phyloP scores from a whole-genome alignment of 805 yeast genomes.

The Cyberlindnera euphorbiae region DNA sequence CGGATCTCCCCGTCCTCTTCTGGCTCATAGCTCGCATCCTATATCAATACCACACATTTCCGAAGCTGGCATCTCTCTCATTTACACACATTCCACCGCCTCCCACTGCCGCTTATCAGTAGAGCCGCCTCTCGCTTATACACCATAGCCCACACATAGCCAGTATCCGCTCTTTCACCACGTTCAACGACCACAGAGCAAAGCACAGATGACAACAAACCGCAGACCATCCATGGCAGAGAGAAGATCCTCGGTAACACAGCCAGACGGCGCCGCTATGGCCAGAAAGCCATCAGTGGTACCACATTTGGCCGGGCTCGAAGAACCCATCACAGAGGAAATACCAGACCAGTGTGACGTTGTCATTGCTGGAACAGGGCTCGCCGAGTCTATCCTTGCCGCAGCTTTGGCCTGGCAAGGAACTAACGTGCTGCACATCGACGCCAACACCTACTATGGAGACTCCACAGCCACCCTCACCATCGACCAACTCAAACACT shows the following conservation, averaged over 20 bases:
- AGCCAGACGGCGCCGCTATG: constrained; percentile 7
- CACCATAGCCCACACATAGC: too few species aligned
- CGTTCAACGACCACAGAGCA: too few species aligned
- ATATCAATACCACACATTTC: too few species aligned
- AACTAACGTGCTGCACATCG: constrained; percentile 88
- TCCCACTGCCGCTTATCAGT: too few species aligned
- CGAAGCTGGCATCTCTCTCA: too few species aligned
- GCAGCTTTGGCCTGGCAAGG: constrained; percentile 98
- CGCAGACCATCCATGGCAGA: constrained; percentile 66
- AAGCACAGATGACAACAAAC: constrained; percentile 24
- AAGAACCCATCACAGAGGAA: constrained; percentile 57
- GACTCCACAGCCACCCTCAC: constrained; percentile 83
- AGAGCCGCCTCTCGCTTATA: too few species aligned
- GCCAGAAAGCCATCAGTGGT: constrained; percentile 34
- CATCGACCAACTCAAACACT: constrained; percentile 75
- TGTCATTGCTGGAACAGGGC: constrained; percentile 87
- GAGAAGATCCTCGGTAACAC: constrained; percentile 51
- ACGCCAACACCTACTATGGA: constrained; percentile 80
- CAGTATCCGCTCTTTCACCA: too few species aligned
- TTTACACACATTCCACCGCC: too few species aligned
- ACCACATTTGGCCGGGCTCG: constrained; percentile 74
- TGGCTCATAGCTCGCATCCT: too few species aligned
- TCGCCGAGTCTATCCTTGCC: constrained; percentile 81
- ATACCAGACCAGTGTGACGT: constrained; percentile 81
- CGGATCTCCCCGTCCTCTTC: too few species aligned